Conservation (phyloP, 176 grass and related monocot species). For the Musa itinerans region DNA sequence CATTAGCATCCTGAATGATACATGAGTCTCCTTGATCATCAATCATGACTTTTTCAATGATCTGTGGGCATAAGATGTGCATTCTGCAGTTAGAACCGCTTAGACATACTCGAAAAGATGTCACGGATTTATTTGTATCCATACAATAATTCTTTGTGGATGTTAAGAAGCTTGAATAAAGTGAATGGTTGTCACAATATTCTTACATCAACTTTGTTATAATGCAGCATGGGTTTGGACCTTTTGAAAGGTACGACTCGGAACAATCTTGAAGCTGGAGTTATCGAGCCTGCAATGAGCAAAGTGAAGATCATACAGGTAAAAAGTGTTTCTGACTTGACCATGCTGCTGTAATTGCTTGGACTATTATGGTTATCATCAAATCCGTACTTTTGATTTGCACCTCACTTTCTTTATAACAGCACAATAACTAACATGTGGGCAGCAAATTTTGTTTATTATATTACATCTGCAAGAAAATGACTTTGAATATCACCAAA, state of each 20-base stretch:
- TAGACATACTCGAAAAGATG: too few species aligned
- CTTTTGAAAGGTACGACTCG: conserved; percentile 65
- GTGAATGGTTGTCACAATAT: not conserved
- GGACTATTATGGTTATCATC: not conserved
- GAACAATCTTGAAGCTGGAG: conserved; percentile 81
- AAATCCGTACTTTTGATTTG: not conserved
- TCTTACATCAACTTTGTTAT: not conserved
- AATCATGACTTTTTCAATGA: too few species aligned
- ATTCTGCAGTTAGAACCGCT: too few species aligned
- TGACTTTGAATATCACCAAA: too few species aligned
- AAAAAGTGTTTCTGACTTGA: not conserved
- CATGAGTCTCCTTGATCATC: too few species aligned
- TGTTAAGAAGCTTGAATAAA: too few species aligned
- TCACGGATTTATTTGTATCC: too few species aligned
- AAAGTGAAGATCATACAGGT: conserved; percentile 92
- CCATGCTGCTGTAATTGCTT: not conserved
- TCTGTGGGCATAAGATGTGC: too few species aligned
- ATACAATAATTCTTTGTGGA: too few species aligned
- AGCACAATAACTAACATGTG: not conserved
- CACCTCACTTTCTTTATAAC: not conserved
- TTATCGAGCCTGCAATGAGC: conserved; percentile 93
- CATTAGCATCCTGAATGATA: not conserved
- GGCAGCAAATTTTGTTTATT: not conserved
- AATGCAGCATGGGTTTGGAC: conserved; percentile 77
- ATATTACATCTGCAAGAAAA: too few species aligned